phyloP scores from a whole-genome alignment of 2,329 filamentous ascomycete genomes.

The Trichoderma endophyticum region DNA sequence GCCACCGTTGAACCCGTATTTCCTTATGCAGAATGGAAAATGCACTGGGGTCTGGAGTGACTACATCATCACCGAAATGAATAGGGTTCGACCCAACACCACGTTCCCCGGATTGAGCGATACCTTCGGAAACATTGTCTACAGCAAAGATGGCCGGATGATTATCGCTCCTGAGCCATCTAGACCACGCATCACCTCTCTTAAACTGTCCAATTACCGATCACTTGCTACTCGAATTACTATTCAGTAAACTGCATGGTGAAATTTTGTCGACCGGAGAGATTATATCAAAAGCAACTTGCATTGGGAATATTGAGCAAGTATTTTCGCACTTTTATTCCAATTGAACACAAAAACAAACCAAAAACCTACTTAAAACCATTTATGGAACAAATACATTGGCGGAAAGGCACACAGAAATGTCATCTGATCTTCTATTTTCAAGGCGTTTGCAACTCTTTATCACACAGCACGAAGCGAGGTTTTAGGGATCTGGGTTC shows the following conservation, averaged over 20 bases:
- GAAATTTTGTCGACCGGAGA: background rate
- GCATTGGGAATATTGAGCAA: background rate
- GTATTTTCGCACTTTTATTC: background rate
- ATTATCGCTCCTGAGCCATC: slow-evolving; percentile 55
- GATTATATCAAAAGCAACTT: background rate
- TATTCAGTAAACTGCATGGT: slow-evolving; percentile 30
- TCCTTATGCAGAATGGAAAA: slow-evolving; percentile 57
- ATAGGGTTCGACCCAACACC: slow-evolving; percentile 54
- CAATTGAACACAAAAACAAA: background rate
- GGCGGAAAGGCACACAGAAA: background rate
- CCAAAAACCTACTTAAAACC: background rate
- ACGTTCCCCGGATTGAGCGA: slow-evolving; percentile 62
- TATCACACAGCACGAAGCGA: slow-evolving; percentile 6
- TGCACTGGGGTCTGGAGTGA: slow-evolving; percentile 73
- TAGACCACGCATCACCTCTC: slow-evolving; percentile 49
- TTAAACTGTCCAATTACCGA: slow-evolving; percentile 57
- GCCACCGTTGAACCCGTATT: slow-evolving; percentile 70
- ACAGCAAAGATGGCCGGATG: slow-evolving; percentile 58
- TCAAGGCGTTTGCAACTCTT: slow-evolving; percentile 7
- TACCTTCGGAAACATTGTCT: slow-evolving; percentile 58
- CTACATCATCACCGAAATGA: slow-evolving; percentile 59
- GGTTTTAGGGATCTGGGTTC: background rate
- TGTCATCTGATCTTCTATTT: background rate
- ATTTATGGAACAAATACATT: background rate
- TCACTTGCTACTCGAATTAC: slow-evolving; percentile 43